phyloP scores from a whole-genome alignment of 129 eudicot genomes.

The Chrysanthemum seticuspe region DNA sequence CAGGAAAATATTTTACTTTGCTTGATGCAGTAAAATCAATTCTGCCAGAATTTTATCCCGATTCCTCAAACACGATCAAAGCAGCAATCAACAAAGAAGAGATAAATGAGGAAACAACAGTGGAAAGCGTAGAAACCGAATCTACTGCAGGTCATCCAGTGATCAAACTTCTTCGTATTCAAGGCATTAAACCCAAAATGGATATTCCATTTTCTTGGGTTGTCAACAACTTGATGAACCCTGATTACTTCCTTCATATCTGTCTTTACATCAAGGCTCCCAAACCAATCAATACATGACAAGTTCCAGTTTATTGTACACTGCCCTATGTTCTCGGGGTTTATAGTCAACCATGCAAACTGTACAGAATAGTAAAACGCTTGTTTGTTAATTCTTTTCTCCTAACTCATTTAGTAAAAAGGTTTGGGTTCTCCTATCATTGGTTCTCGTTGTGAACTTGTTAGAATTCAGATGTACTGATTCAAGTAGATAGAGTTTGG shows the following conservation, averaged over 20 bases:
- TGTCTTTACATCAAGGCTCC: slow-evolving; percentile 65
- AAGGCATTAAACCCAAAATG: slow-evolving; percentile 78
- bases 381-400: slow-evolving; percentile 23
- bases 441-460: neutral
- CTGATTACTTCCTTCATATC: slow-evolving; percentile 85
- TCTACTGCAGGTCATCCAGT: slow-evolving; percentile 31
- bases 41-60: slow-evolving; percentile 65
- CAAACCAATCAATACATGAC: slow-evolving; percentile 38
- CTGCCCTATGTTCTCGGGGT: slow-evolving; percentile 2
- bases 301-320: slow-evolving; percentile 8
- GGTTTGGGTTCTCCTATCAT: neutral
- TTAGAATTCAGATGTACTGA: slow-evolving; percentile 7
- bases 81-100: slow-evolving; percentile 35
- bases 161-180: slow-evolving; percentile 75
- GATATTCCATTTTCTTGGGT: slow-evolving; percentile 93
- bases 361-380: slow-evolving; percentile 43
- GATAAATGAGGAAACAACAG: slow-evolving; percentile 21
- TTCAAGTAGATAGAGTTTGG: slow-evolving; percentile 3
- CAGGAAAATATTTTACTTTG: slow-evolving; percentile 76
- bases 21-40: slow-evolving; percentile 68
- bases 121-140: slow-evolving; percentile 20
- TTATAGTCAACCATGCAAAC: slow-evolving; percentile 19
- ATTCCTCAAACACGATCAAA: slow-evolving; percentile 11
- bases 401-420: slow-evolving; percentile 12
- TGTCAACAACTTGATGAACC: slow-evolving; percentile 85